Evolutionary conservation across 495 filamentous ascomycete genomes (phyloP).

Genomic region (Penicillium pulvis): DNA sequence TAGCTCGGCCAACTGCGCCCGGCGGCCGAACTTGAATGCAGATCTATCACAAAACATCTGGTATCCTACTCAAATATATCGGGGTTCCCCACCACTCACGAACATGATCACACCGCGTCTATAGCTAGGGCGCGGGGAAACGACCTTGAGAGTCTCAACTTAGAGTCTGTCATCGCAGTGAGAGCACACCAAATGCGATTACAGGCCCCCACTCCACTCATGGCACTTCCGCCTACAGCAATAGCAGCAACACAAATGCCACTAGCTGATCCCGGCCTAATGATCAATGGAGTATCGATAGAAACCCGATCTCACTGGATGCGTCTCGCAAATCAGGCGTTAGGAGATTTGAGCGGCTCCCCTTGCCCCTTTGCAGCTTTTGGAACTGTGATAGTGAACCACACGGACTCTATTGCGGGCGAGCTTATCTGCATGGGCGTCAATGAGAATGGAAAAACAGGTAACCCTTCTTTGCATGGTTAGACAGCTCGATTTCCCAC

Average conservation of each 20-base stretch:
- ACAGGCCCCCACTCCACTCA: background rate
- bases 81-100: background rate
- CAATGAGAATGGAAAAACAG: conserved; percentile 39
- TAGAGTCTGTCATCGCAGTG: no score
- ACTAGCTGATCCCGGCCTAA: conserved; percentile 9
- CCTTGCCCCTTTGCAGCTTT: conserved; percentile 55
- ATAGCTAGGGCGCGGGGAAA: no score
- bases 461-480: conserved; percentile 55
- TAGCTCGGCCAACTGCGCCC: conserved; percentile 3
- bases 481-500: conserved; percentile 2
- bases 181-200: background rate
- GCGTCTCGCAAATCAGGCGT: conserved; percentile 47
- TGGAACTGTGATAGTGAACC: conserved; percentile 56
- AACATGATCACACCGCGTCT: background rate
- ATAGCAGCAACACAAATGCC: background rate
- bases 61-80: background rate
- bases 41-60: background rate
- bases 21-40: conserved; percentile 1
- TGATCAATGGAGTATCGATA: conserved; percentile 25
- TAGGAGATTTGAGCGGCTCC: conserved; percentile 34
- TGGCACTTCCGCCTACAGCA: background rate
- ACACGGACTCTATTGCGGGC: conserved; percentile 41
- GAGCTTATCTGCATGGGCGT: conserved; percentile 49
- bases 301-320: conserved; percentile 49
- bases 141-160: no score